Evolutionary conservation across 345 rosid genomes (phyloP).

Genomic region (Viola odorata): DNA sequence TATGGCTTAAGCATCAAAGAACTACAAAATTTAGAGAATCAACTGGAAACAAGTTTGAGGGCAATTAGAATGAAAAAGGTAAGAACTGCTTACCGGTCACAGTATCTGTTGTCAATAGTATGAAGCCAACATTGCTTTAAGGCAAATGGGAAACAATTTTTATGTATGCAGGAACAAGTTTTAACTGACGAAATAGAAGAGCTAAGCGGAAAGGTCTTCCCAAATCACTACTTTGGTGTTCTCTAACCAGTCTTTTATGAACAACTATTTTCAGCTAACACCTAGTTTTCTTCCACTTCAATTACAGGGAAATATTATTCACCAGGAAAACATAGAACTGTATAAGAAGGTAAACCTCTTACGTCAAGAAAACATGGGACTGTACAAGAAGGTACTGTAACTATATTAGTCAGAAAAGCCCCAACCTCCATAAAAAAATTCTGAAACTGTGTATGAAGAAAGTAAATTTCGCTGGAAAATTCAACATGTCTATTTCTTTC

Average conservation of each 20-base stretch:
- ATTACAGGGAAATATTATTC: slow-evolving; percentile 29
- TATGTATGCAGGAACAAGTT: slow-evolving; percentile 44
- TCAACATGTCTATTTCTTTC: slow-evolving; percentile 15
- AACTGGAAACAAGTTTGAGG: slow-evolving; percentile 55
- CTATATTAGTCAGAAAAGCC: background rate
- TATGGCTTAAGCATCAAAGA: slow-evolving; percentile 49
- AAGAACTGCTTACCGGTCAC: background rate
- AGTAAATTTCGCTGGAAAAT: background rate
- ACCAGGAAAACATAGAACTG: slow-evolving; percentile 38
- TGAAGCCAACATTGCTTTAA: background rate
- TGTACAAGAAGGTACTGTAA: slow-evolving; percentile 29
- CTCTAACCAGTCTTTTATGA: background rate
- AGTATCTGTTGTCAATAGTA: background rate
- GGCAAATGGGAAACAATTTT: slow-evolving; percentile 3
- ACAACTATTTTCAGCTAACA: background rate
- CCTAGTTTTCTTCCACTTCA: background rate
- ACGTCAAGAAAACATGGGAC: slow-evolving; percentile 35
- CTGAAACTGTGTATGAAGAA: background rate
- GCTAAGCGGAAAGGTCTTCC: slow-evolving; percentile 43
- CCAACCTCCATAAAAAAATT: background rate
- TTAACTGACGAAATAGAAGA: slow-evolving; percentile 49
- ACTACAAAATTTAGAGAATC: slow-evolving; percentile 53
- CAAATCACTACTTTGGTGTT: background rate
- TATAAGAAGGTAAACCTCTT: slow-evolving; percentile 33
- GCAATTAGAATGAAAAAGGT: slow-evolving; percentile 73